Evolutionary conservation across 2,329 filamentous ascomycete genomes (phyloP).

Genomic region (Apiospora rasikravindrae): DNA sequence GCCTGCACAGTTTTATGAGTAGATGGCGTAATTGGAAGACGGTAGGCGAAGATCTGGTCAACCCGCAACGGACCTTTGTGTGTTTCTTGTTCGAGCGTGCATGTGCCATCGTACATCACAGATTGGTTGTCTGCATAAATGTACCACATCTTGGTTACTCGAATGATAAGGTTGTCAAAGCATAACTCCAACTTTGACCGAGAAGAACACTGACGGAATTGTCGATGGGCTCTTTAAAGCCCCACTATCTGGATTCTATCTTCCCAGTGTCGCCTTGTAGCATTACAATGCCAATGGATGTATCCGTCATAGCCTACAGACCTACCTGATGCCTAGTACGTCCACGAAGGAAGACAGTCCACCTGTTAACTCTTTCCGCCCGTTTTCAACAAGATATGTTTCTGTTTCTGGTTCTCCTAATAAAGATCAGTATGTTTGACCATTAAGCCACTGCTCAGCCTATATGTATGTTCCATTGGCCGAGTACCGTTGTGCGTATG

Average conservation of each 20-base stretch:
- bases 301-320: background rate
- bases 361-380: background rate
- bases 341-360: background rate
- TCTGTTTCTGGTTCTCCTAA: background rate
- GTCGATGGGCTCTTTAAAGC: background rate
- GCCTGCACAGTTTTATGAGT: background rate
- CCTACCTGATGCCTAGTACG: background rate
- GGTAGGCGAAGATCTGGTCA: background rate
- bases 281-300: background rate
- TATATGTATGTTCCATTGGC: background rate
- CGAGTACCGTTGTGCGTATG: background rate
- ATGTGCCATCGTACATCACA: background rate
- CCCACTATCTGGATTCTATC: background rate
- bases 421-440: background rate
- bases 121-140: background rate
- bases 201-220: background rate
- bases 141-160: background rate
- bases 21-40: background rate
- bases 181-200: background rate
- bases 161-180: background rate
- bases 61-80: background rate
- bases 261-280: background rate
- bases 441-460: background rate
- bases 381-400: background rate
- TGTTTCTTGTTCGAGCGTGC: background rate